phyloP scores from a whole-genome alignment of 2,329 filamentous ascomycete species.

The Thelonectria blattea region DNA sequence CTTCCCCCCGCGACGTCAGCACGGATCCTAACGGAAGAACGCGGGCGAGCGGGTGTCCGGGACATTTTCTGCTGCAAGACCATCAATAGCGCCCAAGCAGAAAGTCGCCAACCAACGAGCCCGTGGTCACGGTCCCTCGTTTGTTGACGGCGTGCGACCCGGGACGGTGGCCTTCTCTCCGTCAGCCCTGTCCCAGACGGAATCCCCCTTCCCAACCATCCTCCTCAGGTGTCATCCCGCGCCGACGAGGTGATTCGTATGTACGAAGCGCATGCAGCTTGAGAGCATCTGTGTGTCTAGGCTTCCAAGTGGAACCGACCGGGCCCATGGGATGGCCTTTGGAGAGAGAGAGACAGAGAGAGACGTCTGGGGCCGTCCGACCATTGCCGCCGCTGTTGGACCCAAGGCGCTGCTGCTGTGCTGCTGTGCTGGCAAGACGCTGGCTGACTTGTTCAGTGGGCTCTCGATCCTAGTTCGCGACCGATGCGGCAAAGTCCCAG shows the following conservation, averaged over 20 bases:
- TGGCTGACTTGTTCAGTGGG: conserved; percentile 27
- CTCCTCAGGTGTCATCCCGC: conserved; percentile 1
- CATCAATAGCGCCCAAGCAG: conserved; percentile 11
- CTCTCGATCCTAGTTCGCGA: conserved; percentile 22
- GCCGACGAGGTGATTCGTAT: conserved; percentile 2
- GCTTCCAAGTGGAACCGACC: conserved; percentile 19
- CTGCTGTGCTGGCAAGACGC: conserved; percentile 29
- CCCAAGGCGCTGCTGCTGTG: conserved; percentile 16
- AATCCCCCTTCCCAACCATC: background rate
- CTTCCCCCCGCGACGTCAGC: conserved; percentile 37
- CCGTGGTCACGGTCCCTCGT: conserved; percentile 8
- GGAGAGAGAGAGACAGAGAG: too few relatives aligned
- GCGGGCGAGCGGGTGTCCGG: conserved; percentile 38
- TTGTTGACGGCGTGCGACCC: conserved; percentile 5
- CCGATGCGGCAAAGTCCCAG: conserved; percentile 14
- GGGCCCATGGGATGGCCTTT: background rate
- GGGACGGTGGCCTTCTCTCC: conserved; percentile 18
- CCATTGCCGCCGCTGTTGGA: conserved; percentile 27
- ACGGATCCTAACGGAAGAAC: conserved; percentile 36
- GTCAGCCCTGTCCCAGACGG: conserved; percentile 11
- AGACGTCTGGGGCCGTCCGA: conserved; percentile 21
- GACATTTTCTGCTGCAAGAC: conserved; percentile 20
- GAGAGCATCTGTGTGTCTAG: conserved; percentile 7
- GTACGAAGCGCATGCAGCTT: conserved; percentile 1
- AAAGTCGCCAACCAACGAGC: background rate